Conservation (phyloP, 2,329 filamentous ascomycete species). For the Aureobasidium pullulans region DNA sequence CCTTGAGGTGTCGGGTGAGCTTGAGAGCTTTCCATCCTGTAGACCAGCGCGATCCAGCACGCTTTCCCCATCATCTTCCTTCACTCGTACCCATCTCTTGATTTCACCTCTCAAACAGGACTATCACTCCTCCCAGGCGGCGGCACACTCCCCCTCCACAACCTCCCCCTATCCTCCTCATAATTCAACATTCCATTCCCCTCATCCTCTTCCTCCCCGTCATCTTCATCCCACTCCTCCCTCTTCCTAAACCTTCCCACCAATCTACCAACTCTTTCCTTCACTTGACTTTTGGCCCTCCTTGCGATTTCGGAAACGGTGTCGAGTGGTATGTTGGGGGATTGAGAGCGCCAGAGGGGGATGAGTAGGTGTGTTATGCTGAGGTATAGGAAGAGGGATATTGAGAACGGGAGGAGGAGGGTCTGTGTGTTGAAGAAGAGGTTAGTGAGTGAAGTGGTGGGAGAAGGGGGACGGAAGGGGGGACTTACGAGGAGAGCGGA, state of each 20-base stretch:
- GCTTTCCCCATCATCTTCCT: neutral
- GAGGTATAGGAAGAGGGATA: slow-evolving; percentile 12
- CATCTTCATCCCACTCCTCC: slow-evolving; percentile 10
- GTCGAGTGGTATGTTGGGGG: neutral
- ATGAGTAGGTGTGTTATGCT: neutral
- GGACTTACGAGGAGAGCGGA: neutral
- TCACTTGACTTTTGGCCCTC: neutral
- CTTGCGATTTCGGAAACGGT: neutral
- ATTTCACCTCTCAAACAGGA: neutral
- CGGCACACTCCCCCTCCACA: slow-evolving; percentile 2
- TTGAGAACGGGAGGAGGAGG: slow-evolving; percentile 6
- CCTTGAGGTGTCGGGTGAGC: too few relatives aligned
- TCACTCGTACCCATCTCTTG: neutral
- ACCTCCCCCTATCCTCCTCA: slow-evolving; percentile 4
- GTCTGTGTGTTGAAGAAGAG: neutral
- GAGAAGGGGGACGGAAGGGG: neutral
- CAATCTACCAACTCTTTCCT: neutral
- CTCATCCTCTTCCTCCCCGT: neutral
- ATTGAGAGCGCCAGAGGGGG: slow-evolving; percentile 8
- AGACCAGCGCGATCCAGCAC: neutral
- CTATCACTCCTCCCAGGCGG: neutral
- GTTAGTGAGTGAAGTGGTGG: neutral
- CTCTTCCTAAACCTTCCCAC: neutral
- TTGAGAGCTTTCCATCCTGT: too few relatives aligned
- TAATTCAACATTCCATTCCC: slow-evolving; percentile 10